Conservation (phyloP, 441 rosid species). For the Macaranga tanarius region DNA sequence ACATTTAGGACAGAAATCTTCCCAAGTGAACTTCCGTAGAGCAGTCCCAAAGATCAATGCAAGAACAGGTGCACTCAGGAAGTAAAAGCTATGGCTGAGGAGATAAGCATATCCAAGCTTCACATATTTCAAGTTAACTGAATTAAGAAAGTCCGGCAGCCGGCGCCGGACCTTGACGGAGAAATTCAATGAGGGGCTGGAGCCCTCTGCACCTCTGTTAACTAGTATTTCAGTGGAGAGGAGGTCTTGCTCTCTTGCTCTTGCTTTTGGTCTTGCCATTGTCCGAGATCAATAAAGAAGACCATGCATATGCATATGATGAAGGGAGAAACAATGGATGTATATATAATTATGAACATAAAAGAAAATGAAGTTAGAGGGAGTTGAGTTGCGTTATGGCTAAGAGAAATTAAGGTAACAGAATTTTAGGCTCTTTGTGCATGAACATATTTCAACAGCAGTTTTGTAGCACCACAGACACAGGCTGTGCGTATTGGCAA, state of each 20-base stretch:
- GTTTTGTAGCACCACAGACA: conserved; percentile 23
- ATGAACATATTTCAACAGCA: conserved; percentile 26
- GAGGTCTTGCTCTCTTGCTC: conserved; percentile 38
- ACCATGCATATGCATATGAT: too few species aligned
- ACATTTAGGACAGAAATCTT: conserved; percentile 27
- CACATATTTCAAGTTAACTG: conserved; percentile 56
- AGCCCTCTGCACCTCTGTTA: conserved; percentile 38
- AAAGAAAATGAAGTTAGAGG: background rate
- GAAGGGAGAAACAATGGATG: background rate
- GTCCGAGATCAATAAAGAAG: too few species aligned
- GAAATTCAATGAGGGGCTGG: conserved; percentile 44
- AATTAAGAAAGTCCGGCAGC: conserved; percentile 49
- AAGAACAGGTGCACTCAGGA: conserved; percentile 39
- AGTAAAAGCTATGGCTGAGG: conserved; percentile 37
- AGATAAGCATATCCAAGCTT: conserved; percentile 60
- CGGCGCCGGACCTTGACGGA: conserved; percentile 39
- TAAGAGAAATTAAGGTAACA: conserved; percentile 9
- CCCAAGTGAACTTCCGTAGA: conserved; percentile 32
- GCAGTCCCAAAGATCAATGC: conserved; percentile 31
- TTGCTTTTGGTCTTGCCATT: conserved; percentile 25
- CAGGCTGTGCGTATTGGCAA: background rate
- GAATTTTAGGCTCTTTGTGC: conserved; percentile 21
- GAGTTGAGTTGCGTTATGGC: conserved; percentile 22
- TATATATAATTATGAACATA: background rate
- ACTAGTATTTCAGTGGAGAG: conserved; percentile 48